Base-by-base conservation (phyloP, 345 rosid species). In the Draba incana region DNA sequence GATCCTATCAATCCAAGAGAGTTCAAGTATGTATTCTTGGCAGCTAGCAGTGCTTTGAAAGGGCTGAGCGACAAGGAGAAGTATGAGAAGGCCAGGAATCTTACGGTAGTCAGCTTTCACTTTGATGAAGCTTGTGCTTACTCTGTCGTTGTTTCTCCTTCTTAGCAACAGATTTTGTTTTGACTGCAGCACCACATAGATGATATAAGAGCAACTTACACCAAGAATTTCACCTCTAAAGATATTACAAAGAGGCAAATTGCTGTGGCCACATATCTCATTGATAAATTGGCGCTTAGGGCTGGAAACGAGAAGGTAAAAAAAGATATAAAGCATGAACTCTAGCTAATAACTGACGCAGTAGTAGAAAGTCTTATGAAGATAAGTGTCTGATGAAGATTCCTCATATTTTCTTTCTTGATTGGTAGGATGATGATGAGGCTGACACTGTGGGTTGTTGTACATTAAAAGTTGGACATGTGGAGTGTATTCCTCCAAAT, bases 391-490 rank as follows among this genome's bases (percentile, higher is more conserved):
- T n/a, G n/a, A n/a, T n/a, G n/a, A n/a, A 33, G 37, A 33, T 33
- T 33, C 7, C 31, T 48, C 54, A 48, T 62, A 46, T 9, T 41
- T 49, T 55, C 9, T 42, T 56, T 47, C 62, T 70, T 20, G 78
- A 66, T 73, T 67, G 24, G 79, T 82, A 95, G 99, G 99, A 95
- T 79, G 98, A 92, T 69, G 98, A 95, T 73, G 99, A 95, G 84
- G 99, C 99, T 4, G 99, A 95, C 69, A 95, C 99, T 28, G 99
- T 95, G 66, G 99, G 99, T 82, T 95, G 99, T 78, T 95, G 99
- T 75, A 95, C 99, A 3, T 76, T 95, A 55, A 95, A 92, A 79
- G 97, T 95, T 10, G 93, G 87, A 72, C 89, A 95, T 78, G 99
- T 95, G 49, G 92, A 82, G 64, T 89, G 96, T 62, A 76, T 85